Percentiles rank a stretch among this genome's conserved stretches.
phyloP scores from a whole-genome alignment of 768 basidiomycete genomes.

The Gloeostereum incarnatum region DNA sequence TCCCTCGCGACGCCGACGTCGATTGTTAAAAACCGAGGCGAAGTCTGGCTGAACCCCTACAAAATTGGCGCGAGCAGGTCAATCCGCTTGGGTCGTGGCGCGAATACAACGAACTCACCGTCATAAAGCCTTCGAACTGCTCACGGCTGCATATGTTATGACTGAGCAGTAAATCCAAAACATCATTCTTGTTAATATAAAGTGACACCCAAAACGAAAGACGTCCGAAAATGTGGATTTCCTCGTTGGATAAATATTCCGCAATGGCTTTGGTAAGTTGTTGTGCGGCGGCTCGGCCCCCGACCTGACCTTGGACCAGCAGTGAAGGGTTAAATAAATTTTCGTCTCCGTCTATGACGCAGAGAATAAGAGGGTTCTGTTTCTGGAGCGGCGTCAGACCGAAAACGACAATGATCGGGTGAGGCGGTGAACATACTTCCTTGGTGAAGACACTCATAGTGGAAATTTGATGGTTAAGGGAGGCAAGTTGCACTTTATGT shows the following conservation, averaged over 20 bases:
- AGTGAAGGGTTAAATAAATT: constrained; percentile 55
- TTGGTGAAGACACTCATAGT: constrained; percentile 45
- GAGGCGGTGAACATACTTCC: constrained; percentile 2
- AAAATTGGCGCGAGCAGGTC: constrained; percentile 5
- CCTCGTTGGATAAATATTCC: constrained; percentile 55
- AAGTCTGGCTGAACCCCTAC: constrained; percentile 65
- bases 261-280: constrained; percentile 61
- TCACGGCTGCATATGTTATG: constrained; percentile 51
- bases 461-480: constrained; percentile 57
- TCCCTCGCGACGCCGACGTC: constrained; percentile 63
- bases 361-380: constrained; percentile 61
- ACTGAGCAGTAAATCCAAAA: constrained; percentile 39
- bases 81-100: background rate
- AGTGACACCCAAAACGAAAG: constrained; percentile 72
- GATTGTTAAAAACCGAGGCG: constrained; percentile 59
- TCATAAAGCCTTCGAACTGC: constrained; percentile 62
- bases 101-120: constrained; percentile 20
- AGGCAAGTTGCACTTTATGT: constrained; percentile 59
- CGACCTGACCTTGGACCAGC: constrained; percentile 53
- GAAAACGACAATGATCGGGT: constrained; percentile 4
- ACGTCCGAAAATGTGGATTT: constrained; percentile 48
- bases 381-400: constrained; percentile 24
- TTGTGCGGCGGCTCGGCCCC: constrained; percentile 57
- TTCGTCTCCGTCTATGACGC: constrained; percentile 66
- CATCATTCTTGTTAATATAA: constrained; percentile 55